Base-by-base conservation (phyloP, 2,329 filamentous ascomycete genomes). In the Tolypocladium sp. region DNA sequence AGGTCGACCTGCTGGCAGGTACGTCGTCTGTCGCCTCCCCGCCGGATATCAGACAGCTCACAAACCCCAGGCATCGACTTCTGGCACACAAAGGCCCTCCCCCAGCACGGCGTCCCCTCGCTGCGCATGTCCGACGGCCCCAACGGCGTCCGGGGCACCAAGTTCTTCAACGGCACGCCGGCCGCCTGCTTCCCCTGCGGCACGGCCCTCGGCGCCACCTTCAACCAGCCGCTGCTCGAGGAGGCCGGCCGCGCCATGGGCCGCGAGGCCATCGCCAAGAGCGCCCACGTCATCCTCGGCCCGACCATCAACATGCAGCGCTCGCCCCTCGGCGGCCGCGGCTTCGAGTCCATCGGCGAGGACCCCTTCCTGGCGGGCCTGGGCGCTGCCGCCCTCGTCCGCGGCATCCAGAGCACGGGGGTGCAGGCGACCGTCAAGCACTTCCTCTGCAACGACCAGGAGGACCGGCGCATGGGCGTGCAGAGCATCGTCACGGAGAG, bases 81-180 rank as follows among this genome's bases (percentile, higher is more conserved):
- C 67, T 90, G 87, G 87, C 84, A 88, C 66, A 87, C 86, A 40
- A 81, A 83, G 64, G 71, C 81, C 17, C 75, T 89, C 8, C 82
- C 83, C 12, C 70, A 82, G 27, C 79, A 85, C 65, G 81, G 82
- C 2, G 78, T 89, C 40, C 86, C 86, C 7, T 84, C 86, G 0
- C 76, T 89, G 38, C 83, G 87, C 55, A 78, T 86, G 54, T 82
- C 84, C 42, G 87, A 90, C 65, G 87, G 87, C 0, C 88, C 88
- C 42, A 89, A 89, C 69, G 87, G 87, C 56, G 82, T 87, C 40
- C 79, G 87, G 63, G 87, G 86, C 56, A 85, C 82, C 54, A 84
- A 82, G 64, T 89, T 88, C 76, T 89, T 89, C 73, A 83, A 85
- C 64, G 84, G 86, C 57, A 73, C 79, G 38, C 77, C 76, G 30